phyloP scores from a whole-genome alignment of 139 green algal species.

The Nannochloris sp. region DNA sequence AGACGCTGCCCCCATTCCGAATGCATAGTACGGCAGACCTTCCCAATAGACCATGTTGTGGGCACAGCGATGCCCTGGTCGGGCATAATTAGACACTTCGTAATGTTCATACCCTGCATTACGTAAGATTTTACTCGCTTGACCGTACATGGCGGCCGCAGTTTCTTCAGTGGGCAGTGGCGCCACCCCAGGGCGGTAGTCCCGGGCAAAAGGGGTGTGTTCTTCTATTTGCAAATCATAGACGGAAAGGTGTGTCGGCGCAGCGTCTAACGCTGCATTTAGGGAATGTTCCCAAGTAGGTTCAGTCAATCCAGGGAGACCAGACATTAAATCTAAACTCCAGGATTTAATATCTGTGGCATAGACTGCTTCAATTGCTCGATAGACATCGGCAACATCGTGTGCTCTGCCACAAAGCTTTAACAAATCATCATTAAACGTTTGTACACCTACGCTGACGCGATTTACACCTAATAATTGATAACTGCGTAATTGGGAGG shows the following conservation, averaged over 20 bases:
- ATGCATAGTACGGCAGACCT: slow-evolving; percentile 66
- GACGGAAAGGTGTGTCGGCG: slow-evolving; percentile 78
- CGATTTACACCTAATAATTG: slow-evolving; percentile 70
- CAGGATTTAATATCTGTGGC: slow-evolving; percentile 52
- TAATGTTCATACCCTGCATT: slow-evolving; percentile 79
- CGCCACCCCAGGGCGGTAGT: slow-evolving; percentile 49
- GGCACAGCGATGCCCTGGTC: slow-evolving; percentile 53
- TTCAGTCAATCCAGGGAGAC: slow-evolving; percentile 63
- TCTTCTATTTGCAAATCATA: slow-evolving; percentile 97
- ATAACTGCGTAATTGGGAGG: slow-evolving; percentile 59
- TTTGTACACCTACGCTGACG: slow-evolving; percentile 88
- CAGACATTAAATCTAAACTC: slow-evolving; percentile 89
- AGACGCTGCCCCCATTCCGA: slow-evolving; percentile 83
- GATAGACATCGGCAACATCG: slow-evolving; percentile 48
- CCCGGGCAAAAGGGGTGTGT: slow-evolving; percentile 79
- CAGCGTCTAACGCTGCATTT: slow-evolving; percentile 42
- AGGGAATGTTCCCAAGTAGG: slow-evolving; percentile 64
- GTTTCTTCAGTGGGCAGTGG: slow-evolving; percentile 58
- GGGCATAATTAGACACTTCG: slow-evolving; percentile 88
- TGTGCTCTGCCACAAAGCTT: slow-evolving; percentile 65
- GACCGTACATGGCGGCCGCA: slow-evolving; percentile 70
- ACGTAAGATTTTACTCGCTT: slow-evolving; percentile 46
- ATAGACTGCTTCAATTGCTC: slow-evolving; percentile 59
- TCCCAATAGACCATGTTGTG: slow-evolving; percentile 95
- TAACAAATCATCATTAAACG: slow-evolving; percentile 55